phyloP scores from a whole-genome alignment of 2,329 filamentous ascomycete species.

The Trichothecium sympodiale region DNA sequence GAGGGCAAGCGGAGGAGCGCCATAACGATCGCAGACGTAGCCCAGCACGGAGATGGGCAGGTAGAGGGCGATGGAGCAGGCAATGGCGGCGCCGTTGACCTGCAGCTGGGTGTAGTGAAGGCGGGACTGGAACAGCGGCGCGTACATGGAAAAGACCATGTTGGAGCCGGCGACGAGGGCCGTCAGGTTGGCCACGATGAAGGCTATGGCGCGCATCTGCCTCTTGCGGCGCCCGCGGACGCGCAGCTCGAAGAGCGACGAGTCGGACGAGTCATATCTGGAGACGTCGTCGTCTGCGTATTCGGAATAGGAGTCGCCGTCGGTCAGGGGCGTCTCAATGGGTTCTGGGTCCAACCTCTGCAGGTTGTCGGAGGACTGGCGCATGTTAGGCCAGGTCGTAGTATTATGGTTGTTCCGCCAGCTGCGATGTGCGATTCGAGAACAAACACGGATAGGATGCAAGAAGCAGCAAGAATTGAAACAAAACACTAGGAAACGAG shows the following conservation, averaged over 20 bases:
- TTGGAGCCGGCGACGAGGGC: conserved; percentile 81
- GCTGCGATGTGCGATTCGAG: too few relatives aligned
- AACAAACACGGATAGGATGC: too few relatives aligned
- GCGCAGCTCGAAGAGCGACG: neutral
- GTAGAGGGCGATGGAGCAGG: conserved; percentile 81
- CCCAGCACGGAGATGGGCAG: conserved; percentile 84
- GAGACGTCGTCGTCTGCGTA: too few relatives aligned
- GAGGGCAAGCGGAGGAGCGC: conserved; percentile 66
- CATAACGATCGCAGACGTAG: conserved; percentile 82
- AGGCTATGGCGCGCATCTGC: conserved; percentile 33
- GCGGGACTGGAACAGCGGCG: conserved; percentile 74
- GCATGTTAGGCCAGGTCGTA: too few relatives aligned
- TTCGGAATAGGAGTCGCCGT: too few relatives aligned
- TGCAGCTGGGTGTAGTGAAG: conserved; percentile 84
- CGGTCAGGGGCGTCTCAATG: neutral
- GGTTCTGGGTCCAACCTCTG: too few relatives aligned
- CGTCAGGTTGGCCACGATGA: conserved; percentile 41
- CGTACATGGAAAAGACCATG: conserved; percentile 89
- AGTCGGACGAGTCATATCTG: neutral
- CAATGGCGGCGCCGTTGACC: conserved; percentile 82
- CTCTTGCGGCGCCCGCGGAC: conserved; percentile 15
- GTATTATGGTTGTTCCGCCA: too few relatives aligned
- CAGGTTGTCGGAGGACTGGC: too few relatives aligned
- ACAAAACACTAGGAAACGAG: too few relatives aligned
- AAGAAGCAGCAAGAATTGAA: too few relatives aligned